Evolutionary conservation across 2,329 filamentous ascomycete species (phyloP), one percentile per base, ranked within the genome.

Genomic region (Lasiodiplodia citricola): DNA sequence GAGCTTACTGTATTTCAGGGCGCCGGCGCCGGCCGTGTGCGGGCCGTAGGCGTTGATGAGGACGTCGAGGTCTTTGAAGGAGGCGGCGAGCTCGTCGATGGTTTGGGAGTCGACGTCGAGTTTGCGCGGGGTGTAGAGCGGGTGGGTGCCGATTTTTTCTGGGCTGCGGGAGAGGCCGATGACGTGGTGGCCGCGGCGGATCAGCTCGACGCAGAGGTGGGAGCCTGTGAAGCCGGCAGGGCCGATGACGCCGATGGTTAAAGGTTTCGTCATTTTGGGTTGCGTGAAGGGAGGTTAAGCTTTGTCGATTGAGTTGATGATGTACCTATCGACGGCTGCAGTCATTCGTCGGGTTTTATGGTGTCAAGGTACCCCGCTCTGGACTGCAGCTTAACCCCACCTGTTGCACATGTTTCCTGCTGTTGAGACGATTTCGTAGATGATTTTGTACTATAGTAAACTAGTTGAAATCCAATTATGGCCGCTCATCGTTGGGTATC

Each of bases 171-270:
- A 79, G 23, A 79, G 72, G 2, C 78, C 77, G 13, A 78, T 71
- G 5, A 80, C 76, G 6, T 72, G 74, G 52, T 80, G 76, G 5
- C 77, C 77, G 41, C 77, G 74, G 38, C 74, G 75, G 0, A 80
- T 70, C 4, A 79, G 74, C 56, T 79, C 78, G 8, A 76, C 74
- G 25, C 70, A 72, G 11, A 78, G 73, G 65, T 78, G 75, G 1
- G 77, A 79, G 16, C 78, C 78, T 0, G 75, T 75, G 52, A 79
- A 79, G 11, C 77, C 78, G 41, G 77, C 72, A 3, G 76, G 74
- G 1, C 78, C 78, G 25, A 80, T 75, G 0, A 80, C 72, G 13
- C 74, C 78, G 18, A 80, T 65, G 14, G 67, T 69, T 1, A 76
- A 67, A 3, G 71, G 52, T 1, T 69, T 72, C 2, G 69, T 2